Evolutionary conservation across 768 basidiomycete species (phyloP).

Genomic region (Podaxis rugospora): DNA sequence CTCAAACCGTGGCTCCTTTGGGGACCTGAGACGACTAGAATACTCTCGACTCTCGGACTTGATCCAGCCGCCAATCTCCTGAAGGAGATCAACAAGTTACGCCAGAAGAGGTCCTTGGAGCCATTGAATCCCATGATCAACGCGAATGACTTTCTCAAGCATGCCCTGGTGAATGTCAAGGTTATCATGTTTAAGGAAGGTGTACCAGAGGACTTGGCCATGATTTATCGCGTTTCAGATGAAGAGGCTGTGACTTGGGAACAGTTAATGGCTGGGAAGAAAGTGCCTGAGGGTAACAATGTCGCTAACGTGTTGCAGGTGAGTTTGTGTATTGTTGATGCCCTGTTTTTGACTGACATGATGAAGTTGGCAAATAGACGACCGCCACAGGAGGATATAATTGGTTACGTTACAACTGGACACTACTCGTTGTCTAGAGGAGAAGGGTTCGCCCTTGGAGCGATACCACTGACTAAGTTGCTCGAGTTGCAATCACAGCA

Average conservation of each 20-base stretch:
- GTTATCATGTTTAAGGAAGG: slow-evolving; percentile 64
- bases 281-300: neutral
- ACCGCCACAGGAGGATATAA: slow-evolving; percentile 41
- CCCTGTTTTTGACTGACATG: neutral
- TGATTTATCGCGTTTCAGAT: slow-evolving; percentile 63
- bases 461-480: slow-evolving; percentile 53
- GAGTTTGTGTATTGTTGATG: slow-evolving; percentile 1
- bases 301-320: slow-evolving; percentile 15
- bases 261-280: slow-evolving; percentile 16
- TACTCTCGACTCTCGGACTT: slow-evolving; percentile 42
- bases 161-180: slow-evolving; percentile 66
- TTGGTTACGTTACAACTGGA: slow-evolving; percentile 86
- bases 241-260: slow-evolving; percentile 48
- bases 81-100: slow-evolving; percentile 53
- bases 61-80: slow-evolving; percentile 42
- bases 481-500: slow-evolving; percentile 50
- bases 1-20: slow-evolving; percentile 67
- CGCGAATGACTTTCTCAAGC: slow-evolving; percentile 44
- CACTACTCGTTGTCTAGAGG: slow-evolving; percentile 79
- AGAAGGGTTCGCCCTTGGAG: slow-evolving; percentile 72
- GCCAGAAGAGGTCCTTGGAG: slow-evolving; percentile 48
- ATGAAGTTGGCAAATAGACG: slow-evolving; percentile 41
- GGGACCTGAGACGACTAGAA: slow-evolving; percentile 41
- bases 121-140: slow-evolving; percentile 28
- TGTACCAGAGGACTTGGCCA: slow-evolving; percentile 67